Percentiles rank a stretch among this genome's conserved stretches.
Conservation (phyloP, 495 filamentous ascomycete genomes). For the Aspergillus nidulans region DNA sequence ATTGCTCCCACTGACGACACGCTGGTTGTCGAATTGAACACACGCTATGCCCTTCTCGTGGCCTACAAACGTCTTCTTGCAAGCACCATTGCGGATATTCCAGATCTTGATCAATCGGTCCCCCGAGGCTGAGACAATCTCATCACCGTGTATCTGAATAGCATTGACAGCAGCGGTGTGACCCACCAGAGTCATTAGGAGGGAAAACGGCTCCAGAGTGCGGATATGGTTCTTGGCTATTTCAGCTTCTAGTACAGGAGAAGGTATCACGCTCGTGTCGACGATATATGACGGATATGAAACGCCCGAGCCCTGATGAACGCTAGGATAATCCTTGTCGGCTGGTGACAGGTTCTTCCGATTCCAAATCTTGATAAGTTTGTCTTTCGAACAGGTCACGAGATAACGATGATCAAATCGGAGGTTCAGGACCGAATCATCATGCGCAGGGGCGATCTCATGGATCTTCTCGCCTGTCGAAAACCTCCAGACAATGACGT, state of each 20-base stretch:
- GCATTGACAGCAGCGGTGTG: conserved; percentile 94
- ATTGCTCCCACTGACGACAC: conserved; percentile 92
- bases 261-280: conserved; percentile 46
- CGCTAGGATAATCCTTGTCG: conserved; percentile 61
- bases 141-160: conserved; percentile 79
- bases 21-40: conserved; percentile 94
- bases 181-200: conserved; percentile 72
- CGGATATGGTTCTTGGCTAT: conserved; percentile 37
- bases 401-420: conserved; percentile 86
- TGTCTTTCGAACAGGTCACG: conserved; percentile 96
- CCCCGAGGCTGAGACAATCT: conserved; percentile 91
- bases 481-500: conserved; percentile 88
- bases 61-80: conserved; percentile 71
- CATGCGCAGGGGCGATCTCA: conserved; percentile 68
- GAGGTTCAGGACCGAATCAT: conserved; percentile 91
- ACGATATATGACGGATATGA: conserved; percentile 52
- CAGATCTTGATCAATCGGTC: conserved; percentile 90
- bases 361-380: conserved; percentile 93
- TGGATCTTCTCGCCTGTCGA: conserved; percentile 80
- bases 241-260: conserved; percentile 37
- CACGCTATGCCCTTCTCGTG: conserved; percentile 96
- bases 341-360: conserved; percentile 63
- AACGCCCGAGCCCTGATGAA: conserved; percentile 34
- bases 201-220: conserved; percentile 56
- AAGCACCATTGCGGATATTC: conserved; percentile 77